Evolutionary conservation across 2,329 filamentous ascomycete genomes (phyloP).

Genomic region (Calonectria henricotiae): DNA sequence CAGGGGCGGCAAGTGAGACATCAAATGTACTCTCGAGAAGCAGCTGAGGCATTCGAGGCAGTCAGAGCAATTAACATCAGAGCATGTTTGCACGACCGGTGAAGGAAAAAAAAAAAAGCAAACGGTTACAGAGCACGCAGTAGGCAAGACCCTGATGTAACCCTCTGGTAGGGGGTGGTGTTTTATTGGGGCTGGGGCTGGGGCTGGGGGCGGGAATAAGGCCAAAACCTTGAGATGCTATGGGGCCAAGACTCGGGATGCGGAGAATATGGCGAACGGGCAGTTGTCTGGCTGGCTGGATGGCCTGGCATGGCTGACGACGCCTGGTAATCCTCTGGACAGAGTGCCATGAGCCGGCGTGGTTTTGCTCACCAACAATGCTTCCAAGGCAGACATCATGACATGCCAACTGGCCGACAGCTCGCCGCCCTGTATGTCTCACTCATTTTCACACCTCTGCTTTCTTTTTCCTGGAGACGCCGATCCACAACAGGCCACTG

Average conservation of each 20-base stretch:
- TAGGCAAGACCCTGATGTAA: constrained; percentile 21
- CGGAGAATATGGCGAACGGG: neutral
- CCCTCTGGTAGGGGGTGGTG: constrained; percentile 10
- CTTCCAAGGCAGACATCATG: constrained; percentile 15
- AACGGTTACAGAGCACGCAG: constrained; percentile 15
- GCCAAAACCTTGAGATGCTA: neutral
- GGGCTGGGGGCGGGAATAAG: neutral
- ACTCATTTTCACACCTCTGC: constrained; percentile 19
- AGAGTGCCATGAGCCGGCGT: neutral
- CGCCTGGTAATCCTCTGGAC: neutral
- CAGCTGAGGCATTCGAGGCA: constrained; percentile 3
- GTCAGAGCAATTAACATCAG: neutral
- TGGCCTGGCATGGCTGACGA: neutral
- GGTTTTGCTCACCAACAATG: neutral
- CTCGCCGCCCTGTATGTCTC: constrained; percentile 4
- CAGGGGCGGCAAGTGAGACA: constrained; percentile 8
- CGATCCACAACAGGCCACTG: constrained; percentile 18
- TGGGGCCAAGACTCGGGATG: neutral
- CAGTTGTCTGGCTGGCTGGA: neutral
- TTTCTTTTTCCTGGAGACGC: constrained; percentile 18
- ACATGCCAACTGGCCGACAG: constrained; percentile 22
- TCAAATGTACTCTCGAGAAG: neutral
- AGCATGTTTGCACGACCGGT: constrained; percentile 9
- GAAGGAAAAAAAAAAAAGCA: constrained; percentile 14
- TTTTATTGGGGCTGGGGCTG: constrained; percentile 9